Evolutionary conservation across 345 rosid species (phyloP).

Genomic region (Corchorus olitorius): DNA sequence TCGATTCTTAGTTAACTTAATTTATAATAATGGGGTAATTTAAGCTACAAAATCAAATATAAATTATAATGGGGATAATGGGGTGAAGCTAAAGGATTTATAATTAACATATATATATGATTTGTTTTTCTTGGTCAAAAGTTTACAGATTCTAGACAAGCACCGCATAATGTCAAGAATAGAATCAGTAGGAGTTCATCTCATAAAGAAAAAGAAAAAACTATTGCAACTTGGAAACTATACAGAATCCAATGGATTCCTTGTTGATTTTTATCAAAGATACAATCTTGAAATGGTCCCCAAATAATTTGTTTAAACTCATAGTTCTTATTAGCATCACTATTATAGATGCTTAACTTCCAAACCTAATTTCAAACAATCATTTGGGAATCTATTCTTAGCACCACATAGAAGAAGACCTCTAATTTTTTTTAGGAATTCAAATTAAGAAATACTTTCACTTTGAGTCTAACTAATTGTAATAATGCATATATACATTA

Average conservation of each 20-base stretch:
- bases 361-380: not conserved
- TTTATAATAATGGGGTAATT: no score
- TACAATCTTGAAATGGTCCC: constrained; percentile 6
- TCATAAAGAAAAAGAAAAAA: not conserved
- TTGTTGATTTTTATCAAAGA: not conserved
- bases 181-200: not conserved
- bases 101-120: no score
- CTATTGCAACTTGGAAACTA: not conserved
- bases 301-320: not conserved
- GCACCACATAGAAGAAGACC: not conserved
- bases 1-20: no score
- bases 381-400: constrained; percentile 10
- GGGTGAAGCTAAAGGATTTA: no score
- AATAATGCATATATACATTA: no score
- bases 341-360: not conserved
- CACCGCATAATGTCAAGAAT: not conserved
- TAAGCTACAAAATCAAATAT: no score
- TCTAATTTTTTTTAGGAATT: constrained; percentile 5
- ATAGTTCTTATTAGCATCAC: not conserved
- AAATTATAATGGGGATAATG: no score
- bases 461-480: not conserved
- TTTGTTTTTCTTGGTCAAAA: not conserved
- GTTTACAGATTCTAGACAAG: not conserved
- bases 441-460: constrained; percentile 3
- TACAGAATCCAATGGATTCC: not conserved